A percentile compares a stretch with the other conserved stretches of the same genome.
Evolutionary conservation across 2,329 filamentous ascomycete species (phyloP).

Genomic region (Trichoderma sp.): DNA sequence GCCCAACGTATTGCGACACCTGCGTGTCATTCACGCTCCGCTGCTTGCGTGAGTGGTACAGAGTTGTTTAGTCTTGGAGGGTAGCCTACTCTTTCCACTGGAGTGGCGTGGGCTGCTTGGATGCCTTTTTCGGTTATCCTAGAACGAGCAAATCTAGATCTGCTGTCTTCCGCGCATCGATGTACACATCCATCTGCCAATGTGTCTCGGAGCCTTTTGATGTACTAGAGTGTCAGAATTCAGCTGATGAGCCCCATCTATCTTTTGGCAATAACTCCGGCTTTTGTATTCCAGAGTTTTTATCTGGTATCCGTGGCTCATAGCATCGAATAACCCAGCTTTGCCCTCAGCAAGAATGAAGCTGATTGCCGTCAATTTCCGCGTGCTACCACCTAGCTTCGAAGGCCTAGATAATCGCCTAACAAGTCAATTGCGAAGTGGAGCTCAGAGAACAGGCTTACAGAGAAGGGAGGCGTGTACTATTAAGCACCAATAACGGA

Average conservation of each 20-base stretch:
- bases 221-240: neutral
- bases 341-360: neutral
- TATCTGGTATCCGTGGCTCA: neutral
- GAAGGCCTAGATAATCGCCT: neutral
- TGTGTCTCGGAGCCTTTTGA: neutral
- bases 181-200: neutral
- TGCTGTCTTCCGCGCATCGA: neutral
- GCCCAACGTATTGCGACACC: constrained; percentile 16
- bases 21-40: constrained; percentile 7
- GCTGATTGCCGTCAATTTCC: neutral
- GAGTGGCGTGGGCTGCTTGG: constrained; percentile 4
- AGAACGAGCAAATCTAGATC: neutral
- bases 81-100: neutral
- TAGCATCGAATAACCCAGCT: neutral
- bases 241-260: neutral
- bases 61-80: neutral
- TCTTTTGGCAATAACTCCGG: neutral
- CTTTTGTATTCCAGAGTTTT: neutral
- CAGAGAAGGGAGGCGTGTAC: neutral
- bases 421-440: neutral
- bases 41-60: constrained; percentile 20
- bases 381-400: neutral
- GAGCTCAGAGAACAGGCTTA: neutral
- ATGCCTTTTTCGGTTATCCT: neutral
- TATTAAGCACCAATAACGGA: neutral